A percentile compares a stretch with the other conserved stretches of the same genome.
Conservation (phyloP, 2,329 filamentous ascomycete species). For the Lasiodiplodia theobromae region DNA sequence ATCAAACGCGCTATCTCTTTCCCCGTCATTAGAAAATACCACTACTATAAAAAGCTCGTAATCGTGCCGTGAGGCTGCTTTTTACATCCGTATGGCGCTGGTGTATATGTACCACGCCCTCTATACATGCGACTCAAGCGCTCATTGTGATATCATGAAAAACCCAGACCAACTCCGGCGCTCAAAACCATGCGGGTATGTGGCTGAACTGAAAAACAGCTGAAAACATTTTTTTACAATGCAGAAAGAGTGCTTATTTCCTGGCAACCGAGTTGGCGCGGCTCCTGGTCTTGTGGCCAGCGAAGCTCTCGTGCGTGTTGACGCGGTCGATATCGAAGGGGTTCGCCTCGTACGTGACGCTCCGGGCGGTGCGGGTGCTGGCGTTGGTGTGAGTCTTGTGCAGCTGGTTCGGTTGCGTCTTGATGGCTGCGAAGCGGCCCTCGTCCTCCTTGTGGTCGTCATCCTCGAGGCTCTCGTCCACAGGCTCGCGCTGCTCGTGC, state of each 20-base stretch:
- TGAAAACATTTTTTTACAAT: background rate
- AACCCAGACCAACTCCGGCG: constrained; percentile 15
- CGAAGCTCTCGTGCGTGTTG: constrained; percentile 57
- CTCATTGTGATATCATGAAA: background rate
- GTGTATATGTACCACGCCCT: background rate
- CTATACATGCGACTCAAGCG: background rate
- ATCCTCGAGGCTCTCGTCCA: constrained; percentile 33
- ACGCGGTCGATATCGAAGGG: constrained; percentile 59
- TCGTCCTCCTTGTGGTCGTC: constrained; percentile 33
- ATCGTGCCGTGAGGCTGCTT: background rate
- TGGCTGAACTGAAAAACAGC: background rate
- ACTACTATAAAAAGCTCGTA: background rate
- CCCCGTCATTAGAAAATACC: background rate
- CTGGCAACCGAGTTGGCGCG: background rate
- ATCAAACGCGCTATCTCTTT: background rate
- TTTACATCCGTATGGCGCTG: background rate
- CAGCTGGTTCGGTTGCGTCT: constrained; percentile 31
- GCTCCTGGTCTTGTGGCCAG: background rate
- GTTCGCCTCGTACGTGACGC: constrained; percentile 47
- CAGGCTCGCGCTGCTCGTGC: constrained; percentile 14
- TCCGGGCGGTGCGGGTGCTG: constrained; percentile 34
- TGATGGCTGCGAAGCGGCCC: constrained; percentile 46
- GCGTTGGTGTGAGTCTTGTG: constrained; percentile 36
- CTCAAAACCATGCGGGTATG: background rate
- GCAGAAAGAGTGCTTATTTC: background rate